A percentile compares a stretch with the other conserved stretches of the same genome.
Conservation (phyloP, 768 basidiomycete genomes). For the Sutorius australiensis region DNA sequence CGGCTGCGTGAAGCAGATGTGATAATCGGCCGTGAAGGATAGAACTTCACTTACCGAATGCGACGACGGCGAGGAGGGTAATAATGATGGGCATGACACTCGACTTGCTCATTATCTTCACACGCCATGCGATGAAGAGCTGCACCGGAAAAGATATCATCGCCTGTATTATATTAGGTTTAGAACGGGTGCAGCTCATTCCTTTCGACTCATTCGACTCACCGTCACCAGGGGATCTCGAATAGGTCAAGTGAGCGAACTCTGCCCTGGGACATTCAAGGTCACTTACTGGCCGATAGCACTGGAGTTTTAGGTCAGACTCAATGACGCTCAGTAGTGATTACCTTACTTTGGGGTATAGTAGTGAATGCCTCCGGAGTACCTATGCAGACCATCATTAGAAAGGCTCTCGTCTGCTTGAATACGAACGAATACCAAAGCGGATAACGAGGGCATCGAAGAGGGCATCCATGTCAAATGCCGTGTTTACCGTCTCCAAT, state of each 20-base stretch:
- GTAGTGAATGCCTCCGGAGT: background rate
- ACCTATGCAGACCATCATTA: conserved; percentile 27
- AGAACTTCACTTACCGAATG: conserved; percentile 7
- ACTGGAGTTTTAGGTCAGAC: conserved; percentile 5
- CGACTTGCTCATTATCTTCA: conserved; percentile 34
- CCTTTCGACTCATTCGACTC: background rate
- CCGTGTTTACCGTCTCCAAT: conserved; percentile 46
- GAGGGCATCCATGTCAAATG: conserved; percentile 44
- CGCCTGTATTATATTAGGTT: conserved; percentile 28
- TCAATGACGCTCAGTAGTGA: conserved; percentile 13
- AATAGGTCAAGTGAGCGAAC: background rate
- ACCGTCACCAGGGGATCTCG: conserved; percentile 45
- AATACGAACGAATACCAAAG: conserved; percentile 34
- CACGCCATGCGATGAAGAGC: conserved; percentile 45
- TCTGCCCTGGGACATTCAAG: background rate
- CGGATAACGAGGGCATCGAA: conserved; percentile 45
- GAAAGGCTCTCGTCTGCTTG: background rate
- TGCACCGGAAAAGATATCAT: conserved; percentile 44
- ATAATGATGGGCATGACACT: conserved; percentile 25
- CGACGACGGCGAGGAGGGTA: background rate
- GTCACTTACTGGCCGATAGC: conserved; percentile 10
- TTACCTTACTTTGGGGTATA: conserved; percentile 3
- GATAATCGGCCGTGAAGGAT: too few species aligned
- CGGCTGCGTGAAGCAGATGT: conserved; percentile 21
- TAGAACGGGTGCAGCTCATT: background rate